Evolutionary conservation across 164 flowering plant genomes (phyloP), one percentile per base, ranked within the genome.

Genomic region (Annona cherimola): DNA sequence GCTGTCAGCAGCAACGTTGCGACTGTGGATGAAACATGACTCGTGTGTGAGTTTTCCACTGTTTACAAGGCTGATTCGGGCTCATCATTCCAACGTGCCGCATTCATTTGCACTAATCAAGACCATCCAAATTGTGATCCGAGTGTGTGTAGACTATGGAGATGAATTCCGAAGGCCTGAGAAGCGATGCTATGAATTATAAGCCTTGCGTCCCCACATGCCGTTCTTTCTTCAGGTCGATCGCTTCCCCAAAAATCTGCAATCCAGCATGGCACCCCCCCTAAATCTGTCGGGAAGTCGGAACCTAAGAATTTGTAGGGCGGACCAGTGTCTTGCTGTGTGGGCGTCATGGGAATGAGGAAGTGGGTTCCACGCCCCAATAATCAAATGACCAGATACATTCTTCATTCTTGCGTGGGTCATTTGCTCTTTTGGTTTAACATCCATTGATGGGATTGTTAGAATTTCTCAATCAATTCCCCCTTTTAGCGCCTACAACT

Each of bases 211-310:
- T 68, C 69, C 72, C 39, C 45, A 50, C 14, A 3, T 61, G 61
- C n/a, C 67, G 35, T 59, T 8, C 67, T 35, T n/a, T 79, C 77
- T 79, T 75, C 69, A 70, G 74, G 88, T 85, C 86, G 35, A 26
- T 26, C 35, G 35, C 54, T 76, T 82, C 82, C 88, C 84, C 82
- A 79, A 82, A 84, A 86, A 84, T 83, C 78, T 78, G 84, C 75
- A 69, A 80, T 74, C 82, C 75, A 73, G 68, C 72, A 79, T 20
- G 67, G 77, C 57, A 19, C 71, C 87, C 84, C 87, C 81, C 86
- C 76, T 77, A 74, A 11, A 57, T 76, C 78, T 85, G 87, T 81
- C 90, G 68, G 68, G 35, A 26, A 26, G 35, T 26, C 35, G 35
- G 40, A 78, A 79, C 72, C 77, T 79, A 78, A 84, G 77, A 79